These are phyloP conservation scores for Rhodotorula sp. DNA, from an alignment of 1,284 basidiomycete genomes.

Conservation along the genomic window DNA sequence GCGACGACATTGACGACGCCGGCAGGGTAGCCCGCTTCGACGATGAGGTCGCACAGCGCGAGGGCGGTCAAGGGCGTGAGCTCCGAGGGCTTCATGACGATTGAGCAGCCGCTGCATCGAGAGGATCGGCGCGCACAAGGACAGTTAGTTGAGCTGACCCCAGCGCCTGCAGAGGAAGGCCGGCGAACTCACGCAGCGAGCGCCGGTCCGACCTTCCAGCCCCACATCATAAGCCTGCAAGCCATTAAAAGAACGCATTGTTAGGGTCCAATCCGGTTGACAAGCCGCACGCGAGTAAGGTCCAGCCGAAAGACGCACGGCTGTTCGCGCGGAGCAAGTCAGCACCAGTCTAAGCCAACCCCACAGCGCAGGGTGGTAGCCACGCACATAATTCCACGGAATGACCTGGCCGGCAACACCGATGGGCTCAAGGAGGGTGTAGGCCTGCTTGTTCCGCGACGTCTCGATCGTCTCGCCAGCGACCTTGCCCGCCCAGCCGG, in stretches of 20 bases:
- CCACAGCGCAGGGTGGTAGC: too few relatives aligned
- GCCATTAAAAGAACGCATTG: background rate
- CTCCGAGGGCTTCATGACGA: conserved; percentile 49
- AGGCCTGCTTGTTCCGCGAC: conserved; percentile 30
- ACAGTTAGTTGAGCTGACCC: background rate
- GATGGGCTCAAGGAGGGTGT: conserved; percentile 36
- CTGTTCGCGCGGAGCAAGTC: background rate
- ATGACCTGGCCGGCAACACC: conserved; percentile 31
- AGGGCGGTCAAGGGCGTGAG: conserved; percentile 47
- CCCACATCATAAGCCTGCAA: conserved; percentile 36
- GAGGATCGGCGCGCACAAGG: background rate
- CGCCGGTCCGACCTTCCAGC: conserved; percentile 43
- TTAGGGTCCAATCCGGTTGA: background rate
- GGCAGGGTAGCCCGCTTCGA: conserved; percentile 44
- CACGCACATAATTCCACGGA: background rate
- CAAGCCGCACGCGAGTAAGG: too few relatives aligned
- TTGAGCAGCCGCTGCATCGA: conserved; percentile 39
- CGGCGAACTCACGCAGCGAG: conserved; percentile 29
- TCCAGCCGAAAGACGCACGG: background rate
- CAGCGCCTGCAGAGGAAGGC: background rate
- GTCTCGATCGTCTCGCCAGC: conserved; percentile 38
- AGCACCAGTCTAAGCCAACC: background rate
- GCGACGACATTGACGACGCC: conserved; percentile 48
- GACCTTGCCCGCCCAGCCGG: conserved; percentile 40
- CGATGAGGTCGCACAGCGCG: conserved; percentile 39